Evolutionary conservation across 345 rosid genomes (phyloP).

Genomic region (Bruguiera sexangula): DNA sequence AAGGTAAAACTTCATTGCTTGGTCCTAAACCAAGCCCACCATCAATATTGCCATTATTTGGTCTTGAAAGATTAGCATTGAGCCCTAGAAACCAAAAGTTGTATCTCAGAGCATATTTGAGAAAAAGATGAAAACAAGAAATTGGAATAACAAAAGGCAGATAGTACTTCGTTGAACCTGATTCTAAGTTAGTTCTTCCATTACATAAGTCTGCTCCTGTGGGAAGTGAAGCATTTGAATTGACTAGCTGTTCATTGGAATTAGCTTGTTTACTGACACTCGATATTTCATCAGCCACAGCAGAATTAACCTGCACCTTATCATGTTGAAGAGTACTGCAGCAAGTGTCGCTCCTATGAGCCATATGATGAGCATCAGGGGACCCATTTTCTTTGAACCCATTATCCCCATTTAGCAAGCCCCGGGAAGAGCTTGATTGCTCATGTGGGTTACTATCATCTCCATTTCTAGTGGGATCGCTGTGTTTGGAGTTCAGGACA

Average conservation of each 20-base stretch:
- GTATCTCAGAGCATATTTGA: conserved; percentile 25
- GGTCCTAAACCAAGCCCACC: conserved; percentile 51
- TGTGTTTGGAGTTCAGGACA: conserved; percentile 44
- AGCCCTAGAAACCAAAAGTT: conserved; percentile 45
- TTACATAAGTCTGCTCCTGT: conserved; percentile 44
- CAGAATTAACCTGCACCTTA: conserved; percentile 40
- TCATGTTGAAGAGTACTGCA: conserved; percentile 43
- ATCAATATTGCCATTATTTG: conserved; percentile 43
- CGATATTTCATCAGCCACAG: conserved; percentile 49
- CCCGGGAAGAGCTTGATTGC: conserved; percentile 54
- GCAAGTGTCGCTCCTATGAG: conserved; percentile 37
- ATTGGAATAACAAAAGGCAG: neutral
- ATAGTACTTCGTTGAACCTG: conserved; percentile 38
- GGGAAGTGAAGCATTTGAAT: conserved; percentile 36
- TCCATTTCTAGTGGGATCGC: conserved; percentile 50
- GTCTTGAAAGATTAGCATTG: conserved; percentile 49
- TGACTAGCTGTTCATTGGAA: conserved; percentile 32
- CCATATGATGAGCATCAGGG: conserved; percentile 29
- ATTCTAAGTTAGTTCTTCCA: conserved; percentile 45
- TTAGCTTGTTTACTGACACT: conserved; percentile 39
- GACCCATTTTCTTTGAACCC: conserved; percentile 46
- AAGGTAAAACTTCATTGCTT: conserved; percentile 47
- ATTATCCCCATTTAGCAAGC: conserved; percentile 53
- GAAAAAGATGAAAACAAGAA: conserved; percentile 6
- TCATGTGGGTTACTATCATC: conserved; percentile 49